These are phyloP conservation scores for Colletotrichum tanaceti DNA, from an alignment of 2,329 filamentous ascomycete species.

Conservation along the genomic window DNA sequence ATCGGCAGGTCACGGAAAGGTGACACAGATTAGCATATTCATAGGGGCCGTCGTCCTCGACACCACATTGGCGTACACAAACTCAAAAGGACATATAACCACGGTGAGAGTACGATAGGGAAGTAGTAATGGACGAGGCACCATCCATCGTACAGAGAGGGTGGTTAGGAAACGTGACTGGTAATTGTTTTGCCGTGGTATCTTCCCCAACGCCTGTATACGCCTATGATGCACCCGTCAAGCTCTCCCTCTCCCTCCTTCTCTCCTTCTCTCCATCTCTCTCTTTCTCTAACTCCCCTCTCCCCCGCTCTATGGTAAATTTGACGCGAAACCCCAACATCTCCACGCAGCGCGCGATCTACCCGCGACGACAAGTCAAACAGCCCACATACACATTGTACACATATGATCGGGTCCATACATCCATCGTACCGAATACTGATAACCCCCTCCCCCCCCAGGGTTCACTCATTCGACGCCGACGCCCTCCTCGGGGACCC, in stretches of 20 bases:
- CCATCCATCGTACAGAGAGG: slow-evolving; percentile 4
- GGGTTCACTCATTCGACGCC: slow-evolving; percentile 46
- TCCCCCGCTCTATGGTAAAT: background rate
- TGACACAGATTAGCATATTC: slow-evolving; percentile 20
- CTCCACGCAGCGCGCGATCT: background rate
- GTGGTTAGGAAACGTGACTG: slow-evolving; percentile 11
- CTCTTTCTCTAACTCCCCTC: too few relatives aligned
- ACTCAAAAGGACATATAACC: background rate
- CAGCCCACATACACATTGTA: background rate
- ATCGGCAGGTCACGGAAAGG: background rate
- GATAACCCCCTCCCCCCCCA: too few relatives aligned
- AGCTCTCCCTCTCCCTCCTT: background rate
- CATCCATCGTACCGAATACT: too few relatives aligned
- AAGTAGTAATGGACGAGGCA: slow-evolving; percentile 3
- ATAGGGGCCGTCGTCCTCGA: slow-evolving; percentile 28
- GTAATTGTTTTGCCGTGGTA: slow-evolving; percentile 36
- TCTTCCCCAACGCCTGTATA: slow-evolving; percentile 36
- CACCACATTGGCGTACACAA: slow-evolving; percentile 3
- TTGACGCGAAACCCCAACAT: background rate
- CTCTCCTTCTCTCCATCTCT: background rate
- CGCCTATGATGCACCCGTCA: slow-evolving; percentile 21
- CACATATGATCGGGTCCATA: background rate
- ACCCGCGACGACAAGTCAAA: background rate
- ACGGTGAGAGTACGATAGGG: background rate
- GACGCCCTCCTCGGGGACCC: slow-evolving; percentile 65